phyloP scores from a whole-genome alignment of 805 yeast species.

The Pichia kluyveri region DNA sequence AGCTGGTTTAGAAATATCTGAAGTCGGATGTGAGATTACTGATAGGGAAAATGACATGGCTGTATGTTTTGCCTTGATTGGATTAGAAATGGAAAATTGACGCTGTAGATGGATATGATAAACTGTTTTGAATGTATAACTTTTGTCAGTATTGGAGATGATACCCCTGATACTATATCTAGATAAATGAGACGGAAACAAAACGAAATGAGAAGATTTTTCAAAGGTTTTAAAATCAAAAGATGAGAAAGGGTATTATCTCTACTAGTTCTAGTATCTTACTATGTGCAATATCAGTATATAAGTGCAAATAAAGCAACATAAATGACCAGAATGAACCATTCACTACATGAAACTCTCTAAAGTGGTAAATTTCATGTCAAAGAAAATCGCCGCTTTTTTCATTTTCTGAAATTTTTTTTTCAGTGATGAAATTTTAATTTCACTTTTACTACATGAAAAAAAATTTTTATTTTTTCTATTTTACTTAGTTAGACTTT shows the following conservation, averaged over 20 bases:
- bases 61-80: neutral
- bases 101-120: no score
- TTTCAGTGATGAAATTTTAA: neutral
- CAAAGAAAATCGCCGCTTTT: neutral
- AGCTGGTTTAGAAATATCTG: conserved; percentile 51
- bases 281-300: no score
- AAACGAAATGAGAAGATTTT: neutral
- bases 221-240: neutral
- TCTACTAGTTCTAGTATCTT: no score
- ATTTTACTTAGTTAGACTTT: neutral
- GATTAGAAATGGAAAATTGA: neutral
- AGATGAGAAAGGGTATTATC: no score
- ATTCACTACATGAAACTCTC: no score
- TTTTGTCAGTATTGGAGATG: neutral
- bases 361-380: no score
- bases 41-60: conserved; percentile 38
- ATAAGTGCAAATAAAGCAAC: no score
- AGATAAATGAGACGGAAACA: neutral
- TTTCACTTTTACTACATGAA: neutral
- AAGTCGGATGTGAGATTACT: conserved; percentile 51
- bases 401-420: neutral
- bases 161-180: neutral
- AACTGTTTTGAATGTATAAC: no score
- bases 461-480: neutral
- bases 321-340: no score